Evolutionary conservation across 2,329 filamentous ascomycete genomes (phyloP).

Genomic region (Penicillium sp.): DNA sequence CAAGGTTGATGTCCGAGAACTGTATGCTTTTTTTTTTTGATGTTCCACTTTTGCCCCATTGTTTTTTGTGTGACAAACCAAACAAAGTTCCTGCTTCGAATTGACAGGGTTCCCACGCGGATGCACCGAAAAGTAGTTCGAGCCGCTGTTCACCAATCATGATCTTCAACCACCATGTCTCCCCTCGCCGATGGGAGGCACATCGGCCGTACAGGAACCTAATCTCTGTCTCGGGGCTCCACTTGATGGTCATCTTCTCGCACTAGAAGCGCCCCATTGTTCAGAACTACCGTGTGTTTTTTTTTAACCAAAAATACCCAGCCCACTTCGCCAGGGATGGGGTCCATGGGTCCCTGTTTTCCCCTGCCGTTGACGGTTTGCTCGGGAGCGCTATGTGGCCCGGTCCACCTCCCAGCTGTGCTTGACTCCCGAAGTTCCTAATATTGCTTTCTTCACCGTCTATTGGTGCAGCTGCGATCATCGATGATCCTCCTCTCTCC

Average conservation of each 20-base stretch:
- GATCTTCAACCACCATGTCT: slow-evolving; percentile 1
- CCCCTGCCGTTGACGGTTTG: slow-evolving; percentile 18
- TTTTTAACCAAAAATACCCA: background rate
- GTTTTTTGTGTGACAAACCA: background rate
- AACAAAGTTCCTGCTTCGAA: background rate
- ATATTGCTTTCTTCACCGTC: slow-evolving; percentile 19
- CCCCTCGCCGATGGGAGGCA: slow-evolving; percentile 6
- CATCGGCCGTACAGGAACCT: slow-evolving; percentile 21
- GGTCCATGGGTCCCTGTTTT: background rate
- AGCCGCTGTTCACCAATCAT: slow-evolving; percentile 19
- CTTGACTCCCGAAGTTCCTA: slow-evolving; percentile 22
- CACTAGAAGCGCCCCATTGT: slow-evolving; percentile 4
- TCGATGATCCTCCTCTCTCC: slow-evolving; percentile 29
- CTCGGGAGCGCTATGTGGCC: slow-evolving; percentile 23
- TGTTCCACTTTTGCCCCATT: background rate
- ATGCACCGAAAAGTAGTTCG: background rate
- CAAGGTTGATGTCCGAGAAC: background rate
- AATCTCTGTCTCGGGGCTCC: slow-evolving; percentile 14
- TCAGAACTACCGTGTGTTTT: slow-evolving; percentile 1
- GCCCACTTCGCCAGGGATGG: background rate
- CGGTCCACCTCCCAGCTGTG: slow-evolving; percentile 34
- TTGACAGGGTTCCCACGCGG: background rate
- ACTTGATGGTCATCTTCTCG: background rate
- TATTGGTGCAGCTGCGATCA: slow-evolving; percentile 31
- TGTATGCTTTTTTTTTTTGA: background rate